phyloP scores from a whole-genome alignment of 2,329 filamentous ascomycete species.

The Lizonia empirigonia region DNA sequence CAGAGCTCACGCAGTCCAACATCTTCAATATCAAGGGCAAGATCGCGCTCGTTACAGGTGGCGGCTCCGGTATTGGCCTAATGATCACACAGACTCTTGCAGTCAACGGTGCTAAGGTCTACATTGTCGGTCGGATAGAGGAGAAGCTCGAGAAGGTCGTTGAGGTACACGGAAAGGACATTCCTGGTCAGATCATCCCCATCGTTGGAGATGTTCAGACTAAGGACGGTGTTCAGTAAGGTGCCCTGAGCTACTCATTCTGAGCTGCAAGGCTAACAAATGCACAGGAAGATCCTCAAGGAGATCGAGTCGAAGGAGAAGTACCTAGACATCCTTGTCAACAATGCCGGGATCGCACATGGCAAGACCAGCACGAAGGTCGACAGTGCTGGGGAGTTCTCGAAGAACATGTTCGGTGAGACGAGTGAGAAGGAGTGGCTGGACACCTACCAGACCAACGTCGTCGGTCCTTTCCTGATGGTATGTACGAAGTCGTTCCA shows the following conservation, averaged over 20 bases:
- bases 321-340: conserved; percentile 54
- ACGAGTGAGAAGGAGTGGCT: conserved; percentile 55
- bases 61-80: conserved; percentile 55
- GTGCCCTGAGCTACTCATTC: conserved; percentile 2
- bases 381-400: conserved; percentile 51
- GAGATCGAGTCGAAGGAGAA: conserved; percentile 53
- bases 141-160: conserved; percentile 57
- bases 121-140: conserved; percentile 55
- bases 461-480: conserved; percentile 56
- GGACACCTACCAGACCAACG: conserved; percentile 53
- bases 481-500: not conserved
- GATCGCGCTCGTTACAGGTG: conserved; percentile 51
- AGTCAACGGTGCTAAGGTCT: conserved; percentile 56
- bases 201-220: conserved; percentile 52
- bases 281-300: conserved; percentile 46
- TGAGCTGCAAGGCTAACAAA: conserved; percentile 4
- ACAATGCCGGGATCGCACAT: conserved; percentile 55
- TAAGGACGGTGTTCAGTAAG: conserved; percentile 51
- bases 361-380: conserved; percentile 48
- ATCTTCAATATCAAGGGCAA: conserved; percentile 49
- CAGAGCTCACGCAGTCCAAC: conserved; percentile 39
- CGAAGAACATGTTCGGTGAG: conserved; percentile 53
- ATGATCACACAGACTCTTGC: conserved; percentile 56
- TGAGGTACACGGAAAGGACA: conserved; percentile 51
- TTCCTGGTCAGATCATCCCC: conserved; percentile 54